Percentiles rank a stretch among this genome's conserved stretches.
These are phyloP conservation scores for Aspergillus eucalypticola DNA, from an alignment of 2,329 filamentous ascomycete species.

Conservation along the genomic window DNA sequence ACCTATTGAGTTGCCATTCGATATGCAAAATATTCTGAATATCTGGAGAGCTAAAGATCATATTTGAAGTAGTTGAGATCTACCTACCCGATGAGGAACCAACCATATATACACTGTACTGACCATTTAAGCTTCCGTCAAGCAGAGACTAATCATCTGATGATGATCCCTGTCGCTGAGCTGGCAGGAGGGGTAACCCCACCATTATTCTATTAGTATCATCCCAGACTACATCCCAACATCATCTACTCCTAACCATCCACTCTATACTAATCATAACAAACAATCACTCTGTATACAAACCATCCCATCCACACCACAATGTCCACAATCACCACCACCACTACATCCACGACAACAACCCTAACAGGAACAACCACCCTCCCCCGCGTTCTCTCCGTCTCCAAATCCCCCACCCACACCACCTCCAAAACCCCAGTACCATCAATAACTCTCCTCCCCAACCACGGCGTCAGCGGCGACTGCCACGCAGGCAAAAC, in stretches of 20 bases:
- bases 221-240: background rate
- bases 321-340: background rate
- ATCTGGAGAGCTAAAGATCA: no score
- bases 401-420: slow-evolving; percentile 7
- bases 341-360: background rate
- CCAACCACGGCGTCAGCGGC: slow-evolving; percentile 12
- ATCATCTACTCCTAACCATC: background rate
- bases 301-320: background rate
- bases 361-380: background rate
- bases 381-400: slow-evolving; percentile 2
- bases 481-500: slow-evolving; percentile 16
- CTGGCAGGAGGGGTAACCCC: background rate
- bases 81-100: no score
- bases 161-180: background rate
- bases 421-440: slow-evolving; percentile 12
- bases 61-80: no score
- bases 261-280: background rate
- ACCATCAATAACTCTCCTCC: slow-evolving; percentile 6
- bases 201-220: background rate
- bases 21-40: no score
- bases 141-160: no score
- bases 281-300: background rate
- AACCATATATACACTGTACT: no score
- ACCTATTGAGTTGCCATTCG: no score
- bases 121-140: no score